These are phyloP conservation scores for Globisporangium camurandrum DNA, from an alignment of 352 stramenopile genomes.

Conservation along the genomic window DNA sequence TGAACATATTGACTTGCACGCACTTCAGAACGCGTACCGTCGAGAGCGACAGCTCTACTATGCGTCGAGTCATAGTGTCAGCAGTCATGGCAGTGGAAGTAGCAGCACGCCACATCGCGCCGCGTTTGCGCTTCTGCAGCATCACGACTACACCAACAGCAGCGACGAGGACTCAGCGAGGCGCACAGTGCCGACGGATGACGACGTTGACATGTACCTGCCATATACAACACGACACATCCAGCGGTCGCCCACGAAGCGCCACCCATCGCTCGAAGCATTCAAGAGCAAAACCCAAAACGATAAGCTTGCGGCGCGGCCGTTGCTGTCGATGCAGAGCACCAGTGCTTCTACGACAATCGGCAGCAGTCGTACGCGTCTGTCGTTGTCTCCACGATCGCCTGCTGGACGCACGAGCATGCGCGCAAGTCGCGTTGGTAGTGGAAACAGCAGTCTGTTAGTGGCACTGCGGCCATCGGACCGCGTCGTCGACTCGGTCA, in stretches of 20 bases:
- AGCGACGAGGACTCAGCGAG: not conserved
- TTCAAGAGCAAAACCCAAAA: conserved; percentile 33
- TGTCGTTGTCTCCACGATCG: no score
- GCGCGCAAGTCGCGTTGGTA: not conserved
- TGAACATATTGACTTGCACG: conserved; percentile 23
- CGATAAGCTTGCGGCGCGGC: conserved; percentile 30
- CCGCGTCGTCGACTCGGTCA: not conserved
- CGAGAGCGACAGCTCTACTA: not conserved
- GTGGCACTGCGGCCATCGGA: not conserved
- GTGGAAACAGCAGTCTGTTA: no score
- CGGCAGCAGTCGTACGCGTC: not conserved
- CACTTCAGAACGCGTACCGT: conserved; percentile 29
- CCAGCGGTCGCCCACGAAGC: conserved; percentile 33
- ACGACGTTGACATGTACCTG: conserved; percentile 30
- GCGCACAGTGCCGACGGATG: not conserved
- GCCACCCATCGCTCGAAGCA: conserved; percentile 33
- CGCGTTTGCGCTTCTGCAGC: not conserved
- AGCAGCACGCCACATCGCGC: not conserved
- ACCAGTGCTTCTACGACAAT: not conserved
- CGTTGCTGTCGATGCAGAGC: conserved; percentile 18
- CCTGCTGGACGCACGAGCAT: conserved; percentile 8
- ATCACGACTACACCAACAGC: not conserved
- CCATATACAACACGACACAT: conserved; percentile 57
- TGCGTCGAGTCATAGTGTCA: no score
- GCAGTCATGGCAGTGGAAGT: not conserved